These are phyloP conservation scores for Plasmodium berghei DNA, from an alignment of 169 alveolate species.

Conservation along the genomic window DNA sequence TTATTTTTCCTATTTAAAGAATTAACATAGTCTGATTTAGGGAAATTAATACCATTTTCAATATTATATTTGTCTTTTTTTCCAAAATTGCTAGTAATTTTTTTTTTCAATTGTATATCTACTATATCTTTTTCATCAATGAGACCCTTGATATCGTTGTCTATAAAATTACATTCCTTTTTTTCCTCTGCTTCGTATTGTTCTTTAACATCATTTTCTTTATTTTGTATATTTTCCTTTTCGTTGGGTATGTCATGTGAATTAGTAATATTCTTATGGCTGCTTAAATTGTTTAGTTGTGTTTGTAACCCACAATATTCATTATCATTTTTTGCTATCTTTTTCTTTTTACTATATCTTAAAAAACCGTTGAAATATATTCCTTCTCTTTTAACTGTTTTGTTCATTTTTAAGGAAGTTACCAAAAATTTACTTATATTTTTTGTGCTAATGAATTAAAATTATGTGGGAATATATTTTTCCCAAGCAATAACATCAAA, in stretches of 20 bases:
- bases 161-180: background rate
- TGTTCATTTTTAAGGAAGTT: conserved; percentile 6
- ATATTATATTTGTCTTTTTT: background rate
- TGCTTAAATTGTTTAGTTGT: too few species aligned
- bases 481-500: background rate
- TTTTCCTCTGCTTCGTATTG: background rate
- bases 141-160: background rate
- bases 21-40: background rate
- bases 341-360: conserved; percentile 47
- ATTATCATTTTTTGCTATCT: conserved; percentile 4
- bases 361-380: conserved; percentile 54
- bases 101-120: conserved; percentile 26
- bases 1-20: conserved; percentile 7
- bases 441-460: background rate
- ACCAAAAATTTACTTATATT: conserved; percentile 1
- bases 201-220: background rate
- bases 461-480: background rate
- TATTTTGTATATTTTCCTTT: background rate
- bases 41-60: conserved; percentile 1
- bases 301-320: conserved; percentile 3
- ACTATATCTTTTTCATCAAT: background rate
- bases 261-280: too few species aligned
- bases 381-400: conserved; percentile 25
- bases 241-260: background rate
- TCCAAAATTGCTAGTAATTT: background rate